A percentile compares a stretch with the other conserved stretches of the same genome.
Evolutionary conservation across 768 basidiomycete species (phyloP).

Genomic region (Phylloporus arenicola): DNA sequence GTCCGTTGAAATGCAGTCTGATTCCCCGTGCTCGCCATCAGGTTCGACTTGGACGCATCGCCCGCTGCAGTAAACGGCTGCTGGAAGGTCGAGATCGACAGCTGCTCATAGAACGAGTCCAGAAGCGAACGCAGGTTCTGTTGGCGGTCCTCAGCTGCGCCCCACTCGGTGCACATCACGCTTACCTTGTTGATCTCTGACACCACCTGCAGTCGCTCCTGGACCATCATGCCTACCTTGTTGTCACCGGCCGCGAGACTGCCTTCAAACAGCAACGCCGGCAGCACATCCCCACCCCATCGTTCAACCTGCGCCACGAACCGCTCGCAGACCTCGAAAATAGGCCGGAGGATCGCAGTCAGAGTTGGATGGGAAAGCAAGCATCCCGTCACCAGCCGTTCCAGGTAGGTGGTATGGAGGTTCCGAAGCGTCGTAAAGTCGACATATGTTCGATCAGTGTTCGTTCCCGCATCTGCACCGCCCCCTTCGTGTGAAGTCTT

Average conservation of each 20-base stretch:
- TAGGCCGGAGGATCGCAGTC: slow-evolving; percentile 57
- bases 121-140: slow-evolving; percentile 66
- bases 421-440: slow-evolving; percentile 84
- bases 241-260: slow-evolving; percentile 52
- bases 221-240: slow-evolving; percentile 66
- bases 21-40: slow-evolving; percentile 53
- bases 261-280: slow-evolving; percentile 77
- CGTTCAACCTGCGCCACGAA: slow-evolving; percentile 86
- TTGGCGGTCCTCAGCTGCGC: background rate
- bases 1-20: slow-evolving; percentile 42
- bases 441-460: slow-evolving; percentile 37
- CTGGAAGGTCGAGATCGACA: slow-evolving; percentile 71
- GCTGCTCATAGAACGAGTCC: slow-evolving; percentile 73
- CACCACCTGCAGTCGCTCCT: slow-evolving; percentile 61
- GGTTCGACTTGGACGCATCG: slow-evolving; percentile 68
- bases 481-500: slow-evolving; percentile 4
- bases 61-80: slow-evolving; percentile 58
- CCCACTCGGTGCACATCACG: background rate
- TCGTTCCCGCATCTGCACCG: slow-evolving; percentile 17
- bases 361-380: slow-evolving; percentile 64
- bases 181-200: slow-evolving; percentile 73
- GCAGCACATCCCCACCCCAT: slow-evolving; percentile 89
- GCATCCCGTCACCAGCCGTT: slow-evolving; percentile 73
- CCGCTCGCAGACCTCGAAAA: slow-evolving; percentile 79
- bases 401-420: slow-evolving; percentile 78